Percentiles rank a stretch among this genome's conserved stretches.
phyloP scores from a whole-genome alignment of 176 grass and related monocot genomes.

The Secale cereale region DNA sequence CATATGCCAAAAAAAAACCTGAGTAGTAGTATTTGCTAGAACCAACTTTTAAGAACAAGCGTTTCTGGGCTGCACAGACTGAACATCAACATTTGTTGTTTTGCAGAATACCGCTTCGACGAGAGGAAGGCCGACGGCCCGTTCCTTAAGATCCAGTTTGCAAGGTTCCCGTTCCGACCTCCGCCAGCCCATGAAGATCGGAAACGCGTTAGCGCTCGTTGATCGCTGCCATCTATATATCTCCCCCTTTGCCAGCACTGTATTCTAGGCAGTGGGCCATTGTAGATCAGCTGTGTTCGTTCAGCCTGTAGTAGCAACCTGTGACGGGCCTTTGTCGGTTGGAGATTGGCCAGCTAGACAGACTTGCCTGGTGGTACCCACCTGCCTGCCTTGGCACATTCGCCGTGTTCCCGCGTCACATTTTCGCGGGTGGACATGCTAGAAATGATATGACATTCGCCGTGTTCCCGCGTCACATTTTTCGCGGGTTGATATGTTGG shows the following conservation, averaged over 20 bases:
- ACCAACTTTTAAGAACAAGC: background rate
- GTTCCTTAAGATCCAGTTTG: constrained; percentile 50
- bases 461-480: background rate
- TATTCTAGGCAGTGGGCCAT: background rate
- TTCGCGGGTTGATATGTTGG: background rate
- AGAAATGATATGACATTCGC: background rate
- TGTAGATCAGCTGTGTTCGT: background rate
- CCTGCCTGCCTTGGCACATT: background rate
- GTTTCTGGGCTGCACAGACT: background rate
- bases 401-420: background rate
- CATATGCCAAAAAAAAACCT: background rate
- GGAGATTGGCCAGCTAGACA: background rate
- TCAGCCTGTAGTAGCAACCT: background rate
- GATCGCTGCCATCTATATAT: background rate
- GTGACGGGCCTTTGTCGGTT: background rate
- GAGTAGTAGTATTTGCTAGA: background rate
- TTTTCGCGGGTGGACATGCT: background rate
- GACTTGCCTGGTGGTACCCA: background rate
- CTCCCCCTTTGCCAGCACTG: background rate
- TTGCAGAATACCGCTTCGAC: constrained; percentile 70
- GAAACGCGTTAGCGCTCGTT: background rate
- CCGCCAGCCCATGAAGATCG: background rate
- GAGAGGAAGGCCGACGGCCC: constrained; percentile 53
- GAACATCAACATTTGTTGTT: constrained; percentile 18
- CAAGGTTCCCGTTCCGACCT: constrained; percentile 72